Conservation (phyloP, 331 rosid species). For the Ulmus americana region DNA sequence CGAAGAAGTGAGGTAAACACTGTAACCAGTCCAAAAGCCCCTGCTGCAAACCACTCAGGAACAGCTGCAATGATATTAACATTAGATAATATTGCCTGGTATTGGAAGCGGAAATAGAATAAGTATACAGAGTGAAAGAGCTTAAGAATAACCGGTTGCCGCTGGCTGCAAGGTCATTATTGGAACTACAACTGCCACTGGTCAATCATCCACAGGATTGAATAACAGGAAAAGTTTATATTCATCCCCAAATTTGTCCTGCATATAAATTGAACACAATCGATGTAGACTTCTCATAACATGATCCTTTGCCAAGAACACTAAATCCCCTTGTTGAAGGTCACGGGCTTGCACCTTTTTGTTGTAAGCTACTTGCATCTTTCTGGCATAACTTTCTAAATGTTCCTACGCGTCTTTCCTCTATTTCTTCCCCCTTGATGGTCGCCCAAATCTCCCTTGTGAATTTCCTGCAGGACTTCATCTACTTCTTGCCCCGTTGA, state of each 20-base stretch:
- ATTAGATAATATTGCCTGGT: constrained; percentile 14
- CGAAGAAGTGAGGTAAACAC: constrained; percentile 77
- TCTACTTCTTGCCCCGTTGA: too few relatives aligned
- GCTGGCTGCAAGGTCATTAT: constrained; percentile 80
- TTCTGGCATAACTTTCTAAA: too few relatives aligned
- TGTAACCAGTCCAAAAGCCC: constrained; percentile 84
- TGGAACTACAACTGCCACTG: constrained; percentile 95
- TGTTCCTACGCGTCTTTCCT: too few relatives aligned
- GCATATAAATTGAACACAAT: neutral
- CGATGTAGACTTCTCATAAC: too few relatives aligned
- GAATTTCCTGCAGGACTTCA: too few relatives aligned
- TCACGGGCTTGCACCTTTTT: too few relatives aligned
- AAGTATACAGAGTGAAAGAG: neutral
- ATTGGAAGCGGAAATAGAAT: neutral
- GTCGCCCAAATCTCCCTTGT: too few relatives aligned
- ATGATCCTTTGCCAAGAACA: too few relatives aligned
- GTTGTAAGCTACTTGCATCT: too few relatives aligned
- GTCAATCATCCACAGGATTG: constrained; percentile 97
- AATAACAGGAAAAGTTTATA: constrained; percentile 79
- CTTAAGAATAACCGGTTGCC: constrained; percentile 60
- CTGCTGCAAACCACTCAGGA: constrained; percentile 97
- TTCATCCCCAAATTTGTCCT: constrained; percentile 83
- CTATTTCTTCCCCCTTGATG: too few relatives aligned
- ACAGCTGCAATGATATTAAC: constrained; percentile 52
- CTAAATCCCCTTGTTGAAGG: too few relatives aligned